Percentiles rank a stretch among this genome's conserved stretches.
Evolutionary conservation across 139 green algal genomes (phyloP).

Genomic region (Zygnema cylindricum): DNA sequence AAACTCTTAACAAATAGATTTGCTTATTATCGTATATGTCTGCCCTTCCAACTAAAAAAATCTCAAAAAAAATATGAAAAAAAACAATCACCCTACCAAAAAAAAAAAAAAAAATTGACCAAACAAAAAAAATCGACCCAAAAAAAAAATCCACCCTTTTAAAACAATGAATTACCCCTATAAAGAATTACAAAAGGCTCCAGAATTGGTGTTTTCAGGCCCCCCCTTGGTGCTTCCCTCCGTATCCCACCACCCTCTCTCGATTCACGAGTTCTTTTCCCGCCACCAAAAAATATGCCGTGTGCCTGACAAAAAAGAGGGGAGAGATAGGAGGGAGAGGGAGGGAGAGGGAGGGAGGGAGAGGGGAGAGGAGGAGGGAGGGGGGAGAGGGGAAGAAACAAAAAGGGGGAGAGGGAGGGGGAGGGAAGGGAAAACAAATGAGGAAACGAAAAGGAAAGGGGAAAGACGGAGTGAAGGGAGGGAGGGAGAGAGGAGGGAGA

Average conservation of each 20-base stretch:
- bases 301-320: no score
- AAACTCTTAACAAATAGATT: not conserved
- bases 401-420: no score
- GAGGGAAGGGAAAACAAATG: no score
- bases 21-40: not conserved
- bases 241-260: constrained; percentile 32
- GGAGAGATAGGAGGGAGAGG: no score
- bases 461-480: no score
- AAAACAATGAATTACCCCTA: not conserved
- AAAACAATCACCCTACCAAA: not conserved
- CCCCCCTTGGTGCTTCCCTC: constrained; percentile 26
- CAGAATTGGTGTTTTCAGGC: not conserved
- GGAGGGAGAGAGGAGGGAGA: no score
- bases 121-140: not conserved
- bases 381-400: no score
- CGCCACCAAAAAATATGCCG: constrained; percentile 50
- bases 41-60: not conserved
- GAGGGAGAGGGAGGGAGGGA: no score
- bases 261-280: constrained; percentile 55
- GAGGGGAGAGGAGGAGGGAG: no score
- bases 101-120: not conserved
- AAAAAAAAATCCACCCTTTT: not conserved
- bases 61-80: not conserved
- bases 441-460: no score
- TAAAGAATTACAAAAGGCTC: no score